Percentiles rank a stretch among this genome's conserved stretches.
Conservation (phyloP, 1,284 basidiomycete genomes). For the Ceratobasidium sp. region DNA sequence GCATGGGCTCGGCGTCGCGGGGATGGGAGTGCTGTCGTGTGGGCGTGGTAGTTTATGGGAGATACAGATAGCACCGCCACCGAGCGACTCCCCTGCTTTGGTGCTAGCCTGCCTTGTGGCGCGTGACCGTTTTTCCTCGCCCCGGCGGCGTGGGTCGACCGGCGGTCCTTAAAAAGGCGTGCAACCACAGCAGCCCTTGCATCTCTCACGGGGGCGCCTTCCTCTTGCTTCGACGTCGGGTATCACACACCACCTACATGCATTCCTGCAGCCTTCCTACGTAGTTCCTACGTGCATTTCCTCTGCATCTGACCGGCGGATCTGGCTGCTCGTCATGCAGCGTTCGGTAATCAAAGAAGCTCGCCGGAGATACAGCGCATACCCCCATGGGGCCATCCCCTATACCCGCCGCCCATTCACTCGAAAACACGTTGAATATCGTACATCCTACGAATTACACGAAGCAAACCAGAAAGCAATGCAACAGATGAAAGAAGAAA, state of each 20-base stretch:
- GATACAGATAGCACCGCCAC: neutral
- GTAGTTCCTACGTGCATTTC: too few species aligned
- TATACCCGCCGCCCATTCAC: too few species aligned
- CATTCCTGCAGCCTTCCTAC: neutral
- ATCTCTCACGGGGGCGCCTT: neutral
- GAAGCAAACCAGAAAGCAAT: neutral
- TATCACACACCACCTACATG: neutral
- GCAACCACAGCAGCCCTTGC: neutral
- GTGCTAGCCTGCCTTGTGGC: neutral
- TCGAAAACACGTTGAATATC: neutral
- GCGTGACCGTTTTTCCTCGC: neutral
- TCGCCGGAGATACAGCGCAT: constrained; percentile 11
- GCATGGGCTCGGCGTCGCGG: neutral
- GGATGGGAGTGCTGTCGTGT: neutral
- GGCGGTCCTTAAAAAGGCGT: too few species aligned
- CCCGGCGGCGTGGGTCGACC: neutral
- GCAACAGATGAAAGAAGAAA: neutral
- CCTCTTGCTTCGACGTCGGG: neutral
- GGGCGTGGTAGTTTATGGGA: constrained; percentile 2
- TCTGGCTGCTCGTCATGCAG: neutral
- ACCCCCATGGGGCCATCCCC: neutral
- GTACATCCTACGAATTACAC: constrained; percentile 14
- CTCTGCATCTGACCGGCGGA: too few species aligned
- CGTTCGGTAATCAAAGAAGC: neutral
- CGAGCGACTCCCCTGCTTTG: constrained; percentile 15